These are phyloP conservation scores for Lentinula sp. DNA, from an alignment of 768 basidiomycete genomes.

Conservation along the genomic window DNA sequence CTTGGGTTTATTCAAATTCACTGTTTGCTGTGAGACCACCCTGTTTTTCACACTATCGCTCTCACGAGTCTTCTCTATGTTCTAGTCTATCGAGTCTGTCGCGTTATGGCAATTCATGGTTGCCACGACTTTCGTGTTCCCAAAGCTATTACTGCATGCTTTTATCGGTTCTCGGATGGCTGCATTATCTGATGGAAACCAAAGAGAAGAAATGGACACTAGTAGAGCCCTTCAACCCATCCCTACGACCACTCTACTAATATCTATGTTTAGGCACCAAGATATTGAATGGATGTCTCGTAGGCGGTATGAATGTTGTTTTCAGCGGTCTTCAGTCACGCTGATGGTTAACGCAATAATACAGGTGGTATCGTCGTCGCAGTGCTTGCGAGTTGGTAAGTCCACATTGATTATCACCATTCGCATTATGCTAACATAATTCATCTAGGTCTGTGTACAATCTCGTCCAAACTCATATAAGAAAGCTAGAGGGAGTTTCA, in stretches of 20 bases:
- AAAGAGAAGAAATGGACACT: constrained; percentile 70
- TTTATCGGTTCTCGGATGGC: constrained; percentile 79
- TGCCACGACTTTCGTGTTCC: constrained; percentile 67
- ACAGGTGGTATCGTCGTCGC: constrained; percentile 49
- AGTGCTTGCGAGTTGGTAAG: constrained; percentile 62
- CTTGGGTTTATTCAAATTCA: constrained; percentile 83
- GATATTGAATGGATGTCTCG: constrained; percentile 54
- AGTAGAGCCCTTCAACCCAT: constrained; percentile 32
- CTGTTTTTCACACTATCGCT: background rate
- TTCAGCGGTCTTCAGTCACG: background rate
- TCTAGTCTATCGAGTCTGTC: constrained; percentile 68
- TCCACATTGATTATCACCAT: constrained; percentile 7
- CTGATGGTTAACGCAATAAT: background rate
- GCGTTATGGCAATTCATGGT: constrained; percentile 68
- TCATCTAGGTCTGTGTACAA: constrained; percentile 58
- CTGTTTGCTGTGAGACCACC: constrained; percentile 59
- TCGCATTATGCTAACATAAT: constrained; percentile 9
- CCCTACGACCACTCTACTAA: constrained; percentile 1
- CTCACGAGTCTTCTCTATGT: constrained; percentile 1
- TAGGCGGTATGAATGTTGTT: constrained; percentile 26
- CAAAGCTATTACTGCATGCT: constrained; percentile 66
- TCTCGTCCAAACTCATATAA: constrained; percentile 56
- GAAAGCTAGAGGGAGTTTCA: constrained; percentile 41
- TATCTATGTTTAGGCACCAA: constrained; percentile 43
- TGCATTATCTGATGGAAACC: constrained; percentile 68